Percentiles rank a stretch among this genome's conserved stretches.
These are phyloP conservation scores for Fraxinus excelsior DNA, from an alignment of 257 asterid species.

Conservation along the genomic window DNA sequence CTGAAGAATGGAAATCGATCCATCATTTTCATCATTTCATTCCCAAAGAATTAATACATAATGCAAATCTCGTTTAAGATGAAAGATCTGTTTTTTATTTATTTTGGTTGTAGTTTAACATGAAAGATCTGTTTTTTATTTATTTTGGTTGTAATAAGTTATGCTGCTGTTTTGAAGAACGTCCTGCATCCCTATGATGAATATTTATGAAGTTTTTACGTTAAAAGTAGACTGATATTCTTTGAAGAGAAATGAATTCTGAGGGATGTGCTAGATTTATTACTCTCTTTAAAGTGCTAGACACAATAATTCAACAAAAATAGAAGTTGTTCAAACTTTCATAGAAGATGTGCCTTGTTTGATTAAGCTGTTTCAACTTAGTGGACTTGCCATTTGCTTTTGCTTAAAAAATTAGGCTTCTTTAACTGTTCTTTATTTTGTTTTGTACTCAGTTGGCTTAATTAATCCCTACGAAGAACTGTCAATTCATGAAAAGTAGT, in stretches of 20 bases:
- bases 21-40: not conserved
- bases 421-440: not conserved
- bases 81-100: not conserved
- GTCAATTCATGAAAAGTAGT: conserved; percentile 5
- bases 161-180: not conserved
- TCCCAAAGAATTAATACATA: not conserved
- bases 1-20: not conserved
- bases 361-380: not conserved
- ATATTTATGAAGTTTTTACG: conserved; percentile 24
- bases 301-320: not conserved
- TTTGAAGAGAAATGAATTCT: conserved; percentile 42
- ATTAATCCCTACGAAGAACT: not conserved
- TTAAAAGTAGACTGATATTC: conserved; percentile 55
- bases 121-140: not conserved
- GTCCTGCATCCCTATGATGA: conserved; percentile 44
- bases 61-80: not conserved
- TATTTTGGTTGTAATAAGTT: not conserved
- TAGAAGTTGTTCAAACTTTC: not conserved
- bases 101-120: not conserved
- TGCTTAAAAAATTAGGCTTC: not conserved
- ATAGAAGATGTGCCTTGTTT: not conserved
- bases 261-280: conserved; percentile 38
- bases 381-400: not conserved
- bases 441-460: not conserved
- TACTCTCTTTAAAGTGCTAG: not conserved